A percentile compares a stretch with the other conserved stretches of the same genome.
Evolutionary conservation across 441 rosid species (phyloP).

Genomic region (Cnidoscolus chayamansa): DNA sequence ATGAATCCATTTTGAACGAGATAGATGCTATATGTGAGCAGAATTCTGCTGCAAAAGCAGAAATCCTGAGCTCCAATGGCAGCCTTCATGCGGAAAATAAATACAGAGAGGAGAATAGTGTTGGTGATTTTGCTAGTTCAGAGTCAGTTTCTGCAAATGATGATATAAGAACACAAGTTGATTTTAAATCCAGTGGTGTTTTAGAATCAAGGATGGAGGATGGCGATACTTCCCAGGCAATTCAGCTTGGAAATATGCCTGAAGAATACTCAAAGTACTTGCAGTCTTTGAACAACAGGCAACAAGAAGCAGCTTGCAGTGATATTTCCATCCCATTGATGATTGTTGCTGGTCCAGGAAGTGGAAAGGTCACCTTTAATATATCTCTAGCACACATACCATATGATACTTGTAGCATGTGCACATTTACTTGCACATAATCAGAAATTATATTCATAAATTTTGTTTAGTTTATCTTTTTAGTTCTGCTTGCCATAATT

Average conservation of each 20-base stretch:
- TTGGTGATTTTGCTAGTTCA: constrained; percentile 25
- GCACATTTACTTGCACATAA: neutral
- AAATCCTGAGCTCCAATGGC: constrained; percentile 27
- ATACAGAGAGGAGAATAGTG: constrained; percentile 21
- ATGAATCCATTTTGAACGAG: constrained; percentile 60
- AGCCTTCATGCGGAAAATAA: constrained; percentile 23
- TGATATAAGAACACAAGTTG: constrained; percentile 8
- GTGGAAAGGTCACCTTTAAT: constrained; percentile 66
- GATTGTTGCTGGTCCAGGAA: constrained; percentile 97
- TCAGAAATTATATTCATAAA: constrained; percentile 12
- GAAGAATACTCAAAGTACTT: constrained; percentile 59
- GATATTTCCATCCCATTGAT: constrained; percentile 71
- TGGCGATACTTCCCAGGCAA: constrained; percentile 26
- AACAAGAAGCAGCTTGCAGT: constrained; percentile 81
- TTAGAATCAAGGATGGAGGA: constrained; percentile 28
- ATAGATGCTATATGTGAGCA: constrained; percentile 65
- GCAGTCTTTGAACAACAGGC: constrained; percentile 71
- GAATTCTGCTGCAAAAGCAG: constrained; percentile 41
- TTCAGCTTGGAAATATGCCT: constrained; percentile 42
- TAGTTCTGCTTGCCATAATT: constrained; percentile 16
- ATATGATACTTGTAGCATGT: neutral
- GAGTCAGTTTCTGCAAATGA: constrained; percentile 22
- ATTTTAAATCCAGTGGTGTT: constrained; percentile 15
- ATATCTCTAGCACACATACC: neutral
- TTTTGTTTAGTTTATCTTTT: constrained; percentile 1